Evolutionary conservation across 345 rosid genomes (phyloP).

Genomic region (Eucalyptus regnans): DNA sequence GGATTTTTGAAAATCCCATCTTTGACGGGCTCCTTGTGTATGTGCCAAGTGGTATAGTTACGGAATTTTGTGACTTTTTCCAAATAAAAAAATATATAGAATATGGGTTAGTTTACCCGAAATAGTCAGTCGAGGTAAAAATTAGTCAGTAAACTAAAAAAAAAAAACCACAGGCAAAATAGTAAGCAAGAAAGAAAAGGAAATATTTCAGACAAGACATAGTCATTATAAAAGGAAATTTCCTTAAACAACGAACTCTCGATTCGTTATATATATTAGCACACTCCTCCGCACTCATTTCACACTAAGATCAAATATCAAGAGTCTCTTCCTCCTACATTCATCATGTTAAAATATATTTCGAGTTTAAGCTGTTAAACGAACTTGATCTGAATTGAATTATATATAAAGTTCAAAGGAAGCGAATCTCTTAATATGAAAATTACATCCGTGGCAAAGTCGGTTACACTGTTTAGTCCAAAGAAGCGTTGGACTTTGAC

Average conservation of each 20-base stretch:
- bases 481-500: too few relatives aligned
- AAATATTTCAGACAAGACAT: neutral
- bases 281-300: neutral
- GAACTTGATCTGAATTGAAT: too few relatives aligned
- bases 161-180: neutral
- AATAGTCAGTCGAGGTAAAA: neutral
- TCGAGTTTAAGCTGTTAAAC: accelerated
- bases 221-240: neutral
- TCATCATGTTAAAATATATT: neutral
- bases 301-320: neutral
- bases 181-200: neutral
- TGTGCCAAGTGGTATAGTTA: too few relatives aligned
- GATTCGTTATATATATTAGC: neutral
- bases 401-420: too few relatives aligned
- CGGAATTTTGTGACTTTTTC: too few relatives aligned
- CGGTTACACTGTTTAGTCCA: too few relatives aligned
- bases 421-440: too few relatives aligned
- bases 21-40: neutral
- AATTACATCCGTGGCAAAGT: too few relatives aligned
- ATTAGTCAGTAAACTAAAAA: neutral
- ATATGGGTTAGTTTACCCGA: too few relatives aligned
- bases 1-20: neutral
- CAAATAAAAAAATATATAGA: too few relatives aligned
- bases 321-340: neutral
- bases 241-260: neutral